A percentile compares a stretch with the other conserved stretches of the same genome.
phyloP scores from a whole-genome alignment of 805 yeast species.

The Clavispora vitiphila region DNA sequence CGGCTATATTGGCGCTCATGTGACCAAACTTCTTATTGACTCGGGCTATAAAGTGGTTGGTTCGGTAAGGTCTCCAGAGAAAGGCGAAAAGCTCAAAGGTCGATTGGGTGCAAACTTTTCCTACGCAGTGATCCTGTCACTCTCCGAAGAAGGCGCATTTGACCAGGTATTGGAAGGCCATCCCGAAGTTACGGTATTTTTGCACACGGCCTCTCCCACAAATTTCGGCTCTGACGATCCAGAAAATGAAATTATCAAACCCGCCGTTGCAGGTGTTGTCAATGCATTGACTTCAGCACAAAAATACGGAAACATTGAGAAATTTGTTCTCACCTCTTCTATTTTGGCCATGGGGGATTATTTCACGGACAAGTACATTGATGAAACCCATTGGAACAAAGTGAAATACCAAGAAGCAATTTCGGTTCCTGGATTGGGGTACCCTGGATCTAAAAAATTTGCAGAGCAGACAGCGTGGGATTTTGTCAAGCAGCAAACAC shows the following conservation, averaged over 20 bases:
- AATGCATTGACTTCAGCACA: constrained; percentile 10
- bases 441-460: constrained; percentile 4
- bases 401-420: constrained; percentile 42
- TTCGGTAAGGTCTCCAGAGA: neutral
- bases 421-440: neutral
- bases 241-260: constrained; percentile 48
- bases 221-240: constrained; percentile 39
- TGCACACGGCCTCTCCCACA: constrained; percentile 62
- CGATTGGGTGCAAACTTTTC: neutral
- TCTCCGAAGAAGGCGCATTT: constrained; percentile 17
- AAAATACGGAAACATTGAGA: constrained; percentile 8
- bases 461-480: constrained; percentile 40
- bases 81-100: neutral
- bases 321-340: constrained; percentile 10
- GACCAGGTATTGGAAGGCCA: constrained; percentile 40
- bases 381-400: constrained; percentile 42
- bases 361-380: neutral
- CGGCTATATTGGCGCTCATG: neutral
- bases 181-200: constrained; percentile 48
- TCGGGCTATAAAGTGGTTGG: neutral
- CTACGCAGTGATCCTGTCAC: neutral
- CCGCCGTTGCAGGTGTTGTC: constrained; percentile 38
- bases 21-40: neutral
- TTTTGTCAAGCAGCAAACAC: constrained; percentile 35
- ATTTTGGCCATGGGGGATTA: constrained; percentile 7